Evolutionary conservation across 2,329 filamentous ascomycete genomes (phyloP).

Genomic region (Cordyceps pruinosa): DNA sequence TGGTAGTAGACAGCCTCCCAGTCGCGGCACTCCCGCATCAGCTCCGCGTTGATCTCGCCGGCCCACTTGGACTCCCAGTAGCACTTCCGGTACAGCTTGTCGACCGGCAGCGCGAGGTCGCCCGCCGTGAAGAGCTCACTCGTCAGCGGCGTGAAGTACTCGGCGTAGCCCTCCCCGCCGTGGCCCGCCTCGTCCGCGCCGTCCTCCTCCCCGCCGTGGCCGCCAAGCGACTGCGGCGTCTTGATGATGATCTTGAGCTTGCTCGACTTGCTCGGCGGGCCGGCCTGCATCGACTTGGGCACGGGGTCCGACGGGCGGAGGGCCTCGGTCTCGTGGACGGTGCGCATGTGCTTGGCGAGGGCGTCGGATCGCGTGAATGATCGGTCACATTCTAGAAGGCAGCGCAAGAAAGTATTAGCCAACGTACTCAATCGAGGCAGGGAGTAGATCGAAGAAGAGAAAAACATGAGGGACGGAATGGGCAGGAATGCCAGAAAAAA

Average conservation of each 20-base stretch:
- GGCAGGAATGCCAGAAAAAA: neutral
- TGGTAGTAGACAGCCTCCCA: constrained; percentile 61
- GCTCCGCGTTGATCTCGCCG: constrained; percentile 55
- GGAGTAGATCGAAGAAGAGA: neutral
- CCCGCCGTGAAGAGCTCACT: constrained; percentile 56
- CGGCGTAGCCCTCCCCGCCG: constrained; percentile 49
- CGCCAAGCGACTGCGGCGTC: constrained; percentile 49
- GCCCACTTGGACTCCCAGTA: constrained; percentile 67
- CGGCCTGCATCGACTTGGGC: constrained; percentile 58
- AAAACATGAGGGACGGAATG: too few species aligned
- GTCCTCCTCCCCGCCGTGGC: constrained; percentile 44
- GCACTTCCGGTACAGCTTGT: constrained; percentile 61
- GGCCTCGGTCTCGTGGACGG: constrained; percentile 94
- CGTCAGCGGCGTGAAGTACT: constrained; percentile 49
- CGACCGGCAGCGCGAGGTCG: constrained; percentile 55
- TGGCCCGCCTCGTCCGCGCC: constrained; percentile 46
- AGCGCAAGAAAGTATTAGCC: too few species aligned
- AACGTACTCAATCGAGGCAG: too few species aligned
- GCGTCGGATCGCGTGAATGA: constrained; percentile 95
- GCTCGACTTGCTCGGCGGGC: constrained; percentile 36
- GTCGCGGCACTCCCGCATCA: constrained; percentile 58
- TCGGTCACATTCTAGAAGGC: constrained; percentile 76
- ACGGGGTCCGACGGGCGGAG: constrained; percentile 72
- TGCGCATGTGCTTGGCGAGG: constrained; percentile 96
- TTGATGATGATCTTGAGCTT: constrained; percentile 60